Evolutionary conservation across 2,329 filamentous ascomycete genomes (phyloP), one percentile per base, ranked within the genome.

Genomic region (Stemphylium beticola): DNA sequence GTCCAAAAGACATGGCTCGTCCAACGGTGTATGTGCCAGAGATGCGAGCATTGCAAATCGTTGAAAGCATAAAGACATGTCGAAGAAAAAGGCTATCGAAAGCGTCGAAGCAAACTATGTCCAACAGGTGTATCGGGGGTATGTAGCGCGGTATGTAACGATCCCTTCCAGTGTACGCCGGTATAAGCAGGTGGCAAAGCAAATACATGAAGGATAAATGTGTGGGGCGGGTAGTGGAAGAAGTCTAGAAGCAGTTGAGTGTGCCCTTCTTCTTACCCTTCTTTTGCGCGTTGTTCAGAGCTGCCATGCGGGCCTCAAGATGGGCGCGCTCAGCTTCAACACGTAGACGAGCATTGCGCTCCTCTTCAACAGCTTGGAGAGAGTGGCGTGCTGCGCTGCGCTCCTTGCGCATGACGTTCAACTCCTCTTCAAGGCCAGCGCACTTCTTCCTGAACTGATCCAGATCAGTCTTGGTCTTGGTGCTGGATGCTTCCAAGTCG

Each of bases 191-290:
- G 55, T 64, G 56, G 58, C 53, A 58, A 60, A 61, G 53, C 41
- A 56, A 42, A 51, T 63, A 65, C 60, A 63, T 43, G 41, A 55
- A 55, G 47, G 42, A 52, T 50, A 60, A 60, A 49, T 47, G 37
- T 53, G 20, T 54, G 34, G 55, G 47, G 60, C 36, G 49, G 33
- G 18, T 43, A 24, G 20, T 50, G 44, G 24, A 22, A 47, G 37
- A 39, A 44, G 45, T 33, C 62, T 92, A 97, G 82, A 99, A 99
- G 84, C 95, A 99, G 81, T 97, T 98, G 77, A 99, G 84, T 65
- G 90, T 93, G 69, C 89, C 87, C 85, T 96, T 96, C 78, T 96
- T 93, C 78, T 96, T 93, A 84, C 93, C 96, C 58, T 96, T 95
- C 80, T 90, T 89, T 78, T 88, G 93, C 75, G 95, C 89, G 54